phyloP scores from a whole-genome alignment of 306 rosid species.

The Corylus avellana region DNA sequence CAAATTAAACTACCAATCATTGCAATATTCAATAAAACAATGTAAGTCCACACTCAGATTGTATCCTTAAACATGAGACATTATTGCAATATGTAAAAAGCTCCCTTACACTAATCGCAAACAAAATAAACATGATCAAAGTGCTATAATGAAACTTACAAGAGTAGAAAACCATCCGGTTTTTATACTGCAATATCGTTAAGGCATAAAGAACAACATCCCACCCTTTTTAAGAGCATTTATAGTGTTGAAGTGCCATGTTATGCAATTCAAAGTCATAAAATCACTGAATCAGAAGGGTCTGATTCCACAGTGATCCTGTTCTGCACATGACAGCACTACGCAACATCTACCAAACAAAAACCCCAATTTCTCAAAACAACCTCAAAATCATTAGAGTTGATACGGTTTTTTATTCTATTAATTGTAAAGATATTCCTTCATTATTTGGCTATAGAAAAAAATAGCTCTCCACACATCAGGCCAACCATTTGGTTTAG shows the following conservation, averaged over 20 bases:
- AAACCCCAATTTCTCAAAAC: background rate
- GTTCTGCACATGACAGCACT: background rate
- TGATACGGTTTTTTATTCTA: background rate
- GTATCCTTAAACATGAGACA: background rate
- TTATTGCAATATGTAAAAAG: background rate
- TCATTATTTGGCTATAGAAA: background rate
- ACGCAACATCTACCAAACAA: background rate
- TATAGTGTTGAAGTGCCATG: background rate
- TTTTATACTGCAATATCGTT: background rate
- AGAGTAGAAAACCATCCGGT: background rate
- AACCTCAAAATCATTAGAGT: background rate
- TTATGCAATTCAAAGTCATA: background rate
- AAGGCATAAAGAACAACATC: background rate
- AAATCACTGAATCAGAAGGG: background rate
- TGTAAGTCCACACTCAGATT: too few species aligned
- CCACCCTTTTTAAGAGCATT: background rate
- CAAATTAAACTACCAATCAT: background rate
- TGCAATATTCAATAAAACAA: background rate
- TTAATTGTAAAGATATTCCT: background rate
- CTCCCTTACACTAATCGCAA: background rate
- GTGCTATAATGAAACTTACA: background rate
- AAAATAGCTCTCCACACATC: background rate
- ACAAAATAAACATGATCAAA: background rate
- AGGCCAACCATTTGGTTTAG: background rate
- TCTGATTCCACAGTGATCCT: background rate